phyloP scores from a whole-genome alignment of 805 yeast species.

The Schwanniomyces vanrijiae region DNA sequence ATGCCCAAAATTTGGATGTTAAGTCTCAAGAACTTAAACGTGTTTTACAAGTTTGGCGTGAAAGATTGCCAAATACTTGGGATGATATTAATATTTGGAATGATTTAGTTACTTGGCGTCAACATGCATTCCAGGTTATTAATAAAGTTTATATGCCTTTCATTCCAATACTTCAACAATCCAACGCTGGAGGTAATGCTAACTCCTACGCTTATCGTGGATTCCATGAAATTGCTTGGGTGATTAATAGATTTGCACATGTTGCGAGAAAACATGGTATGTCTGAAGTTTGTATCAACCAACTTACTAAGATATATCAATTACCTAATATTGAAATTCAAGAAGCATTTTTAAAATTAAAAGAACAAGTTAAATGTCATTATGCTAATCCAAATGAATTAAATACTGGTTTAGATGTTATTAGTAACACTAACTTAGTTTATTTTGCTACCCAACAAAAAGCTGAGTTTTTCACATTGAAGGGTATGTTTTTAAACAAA shows the following conservation, averaged over 20 bases:
- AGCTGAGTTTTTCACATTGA: slow-evolving; percentile 95
- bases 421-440: slow-evolving; percentile 91
- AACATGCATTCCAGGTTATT: slow-evolving; percentile 95
- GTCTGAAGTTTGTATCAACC: slow-evolving; percentile 95
- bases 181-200: slow-evolving; percentile 63
- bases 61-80: slow-evolving; percentile 93
- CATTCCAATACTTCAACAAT: slow-evolving; percentile 78
- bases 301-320: slow-evolving; percentile 89
- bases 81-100: slow-evolving; percentile 98
- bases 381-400: slow-evolving; percentile 88
- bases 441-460: slow-evolving; percentile 97
- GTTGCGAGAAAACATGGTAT: slow-evolving; percentile 95
- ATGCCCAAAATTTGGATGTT: slow-evolving; percentile 86
- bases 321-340: slow-evolving; percentile 97
- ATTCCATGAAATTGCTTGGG: slow-evolving; percentile 99
- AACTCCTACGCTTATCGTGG: slow-evolving; percentile 97
- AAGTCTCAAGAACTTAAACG: slow-evolving; percentile 94
- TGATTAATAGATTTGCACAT: slow-evolving; percentile 95
- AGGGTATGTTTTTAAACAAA: slow-evolving; percentile 96
- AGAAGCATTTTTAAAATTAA: slow-evolving; percentile 91
- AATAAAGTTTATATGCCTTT: slow-evolving; percentile 93
- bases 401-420: slow-evolving; percentile 94
- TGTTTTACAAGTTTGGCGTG: slow-evolving; percentile 96
- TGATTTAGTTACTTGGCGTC: slow-evolving; percentile 97
- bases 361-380: slow-evolving; percentile 98